phyloP scores from a whole-genome alignment of 305 asterid species.

The Ajuga reptans region DNA sequence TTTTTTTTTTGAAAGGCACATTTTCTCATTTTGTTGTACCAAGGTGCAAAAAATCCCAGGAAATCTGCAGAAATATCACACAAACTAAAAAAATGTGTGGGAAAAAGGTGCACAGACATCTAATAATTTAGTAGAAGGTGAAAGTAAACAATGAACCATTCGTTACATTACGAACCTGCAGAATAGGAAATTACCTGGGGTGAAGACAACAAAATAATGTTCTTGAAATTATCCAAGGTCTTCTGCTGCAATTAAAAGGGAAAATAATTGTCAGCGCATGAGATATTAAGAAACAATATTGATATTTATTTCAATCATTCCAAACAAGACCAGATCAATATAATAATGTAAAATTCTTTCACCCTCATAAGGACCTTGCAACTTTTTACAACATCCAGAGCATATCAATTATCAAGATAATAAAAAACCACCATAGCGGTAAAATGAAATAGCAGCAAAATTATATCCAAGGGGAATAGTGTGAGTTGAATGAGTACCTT shows the following conservation, averaged over 20 bases:
- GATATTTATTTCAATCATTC: neutral
- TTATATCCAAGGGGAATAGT: neutral
- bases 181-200: slow-evolving; percentile 54
- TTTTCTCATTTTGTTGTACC: no score
- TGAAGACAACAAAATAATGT: slow-evolving; percentile 58
- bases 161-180: neutral
- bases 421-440: neutral
- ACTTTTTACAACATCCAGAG: neutral
- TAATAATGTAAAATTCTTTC: neutral
- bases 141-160: neutral
- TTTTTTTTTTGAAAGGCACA: no score
- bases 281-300: neutral
- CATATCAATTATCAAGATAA: neutral
- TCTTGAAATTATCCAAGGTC: slow-evolving; percentile 67
- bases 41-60: neutral
- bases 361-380: neutral
- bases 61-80: neutral
- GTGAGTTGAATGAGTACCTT: slow-evolving; percentile 38
- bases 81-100: neutral
- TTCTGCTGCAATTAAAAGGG: slow-evolving; percentile 36
- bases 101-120: neutral
- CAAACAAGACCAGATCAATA: neutral
- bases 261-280: neutral
- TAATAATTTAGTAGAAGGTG: neutral
- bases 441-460: neutral